phyloP scores from a whole-genome alignment of 129 eudicot genomes.

The Artemisia argyi region DNA sequence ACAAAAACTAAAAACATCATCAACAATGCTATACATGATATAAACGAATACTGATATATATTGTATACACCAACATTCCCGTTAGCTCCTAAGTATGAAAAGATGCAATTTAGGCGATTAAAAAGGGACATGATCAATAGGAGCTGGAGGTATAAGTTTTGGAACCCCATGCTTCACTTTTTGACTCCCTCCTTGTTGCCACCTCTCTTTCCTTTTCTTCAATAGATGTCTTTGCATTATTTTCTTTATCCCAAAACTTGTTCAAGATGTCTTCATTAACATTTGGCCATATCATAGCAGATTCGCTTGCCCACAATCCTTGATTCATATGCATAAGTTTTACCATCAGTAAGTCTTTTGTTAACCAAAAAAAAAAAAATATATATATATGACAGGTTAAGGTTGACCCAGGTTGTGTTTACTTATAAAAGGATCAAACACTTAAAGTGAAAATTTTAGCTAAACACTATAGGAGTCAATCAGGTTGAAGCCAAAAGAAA shows the following conservation, averaged over 20 bases:
- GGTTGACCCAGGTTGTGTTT: too few species aligned
- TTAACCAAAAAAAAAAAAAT: too few species aligned
- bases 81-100: neutral
- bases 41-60: neutral
- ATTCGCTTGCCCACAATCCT: conserved; percentile 62
- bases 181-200: conserved; percentile 35
- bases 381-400: too few species aligned
- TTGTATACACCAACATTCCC: neutral
- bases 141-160: conserved; percentile 72
- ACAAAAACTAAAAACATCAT: too few species aligned
- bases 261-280: conserved; percentile 58
- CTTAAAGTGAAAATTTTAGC: too few species aligned
- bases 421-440: too few species aligned
- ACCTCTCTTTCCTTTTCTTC: conserved; percentile 72
- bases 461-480: too few species aligned
- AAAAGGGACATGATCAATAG: conserved; percentile 50
- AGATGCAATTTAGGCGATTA: conserved; percentile 10
- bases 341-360: neutral
- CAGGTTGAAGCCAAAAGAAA: too few species aligned
- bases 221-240: conserved; percentile 48
- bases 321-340: conserved; percentile 21
- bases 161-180: conserved; percentile 58
- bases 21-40: neutral
- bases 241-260: conserved; percentile 75
- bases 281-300: conserved; percentile 71